phyloP scores from a whole-genome alignment of 129 eudicot species.

The Flaveria ramosissima region DNA sequence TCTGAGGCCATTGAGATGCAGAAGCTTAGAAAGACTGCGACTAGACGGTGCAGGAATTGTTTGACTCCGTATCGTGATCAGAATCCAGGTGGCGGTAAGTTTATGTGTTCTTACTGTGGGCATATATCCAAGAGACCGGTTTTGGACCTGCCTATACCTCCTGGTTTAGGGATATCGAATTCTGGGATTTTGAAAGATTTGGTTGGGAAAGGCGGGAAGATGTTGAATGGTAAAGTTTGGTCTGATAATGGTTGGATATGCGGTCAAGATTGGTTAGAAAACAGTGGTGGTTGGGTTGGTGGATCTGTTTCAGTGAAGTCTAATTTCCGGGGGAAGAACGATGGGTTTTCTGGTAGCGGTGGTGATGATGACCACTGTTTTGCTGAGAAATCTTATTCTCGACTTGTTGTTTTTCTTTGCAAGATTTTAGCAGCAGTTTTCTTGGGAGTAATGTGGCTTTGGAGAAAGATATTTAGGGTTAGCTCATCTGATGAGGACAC shows the following conservation, averaged over 20 bases:
- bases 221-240: constrained; percentile 75
- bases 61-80: constrained; percentile 84
- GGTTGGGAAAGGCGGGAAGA: constrained; percentile 81
- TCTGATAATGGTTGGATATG: constrained; percentile 72
- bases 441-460: constrained; percentile 60
- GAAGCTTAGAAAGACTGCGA: constrained; percentile 78
- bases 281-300: constrained; percentile 63
- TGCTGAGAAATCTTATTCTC: constrained; percentile 65
- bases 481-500: constrained; percentile 65
- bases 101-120: constrained; percentile 90
- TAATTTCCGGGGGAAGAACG: constrained; percentile 43
- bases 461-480: constrained; percentile 63
- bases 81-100: constrained; percentile 86
- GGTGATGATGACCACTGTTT: constrained; percentile 56
- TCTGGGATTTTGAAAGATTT: constrained; percentile 76
- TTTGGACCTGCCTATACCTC: constrained; percentile 66
- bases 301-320: constrained; percentile 61
- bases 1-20: constrained; percentile 86
- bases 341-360: constrained; percentile 42
- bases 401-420: constrained; percentile 50
- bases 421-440: constrained; percentile 55
- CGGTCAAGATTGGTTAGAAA: constrained; percentile 82
- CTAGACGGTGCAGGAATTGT: constrained; percentile 85
- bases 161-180: constrained; percentile 59
- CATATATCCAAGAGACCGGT: constrained; percentile 83